phyloP scores from a whole-genome alignment of 2,329 filamentous ascomycete genomes.

The Neoascochyta sp. region DNA sequence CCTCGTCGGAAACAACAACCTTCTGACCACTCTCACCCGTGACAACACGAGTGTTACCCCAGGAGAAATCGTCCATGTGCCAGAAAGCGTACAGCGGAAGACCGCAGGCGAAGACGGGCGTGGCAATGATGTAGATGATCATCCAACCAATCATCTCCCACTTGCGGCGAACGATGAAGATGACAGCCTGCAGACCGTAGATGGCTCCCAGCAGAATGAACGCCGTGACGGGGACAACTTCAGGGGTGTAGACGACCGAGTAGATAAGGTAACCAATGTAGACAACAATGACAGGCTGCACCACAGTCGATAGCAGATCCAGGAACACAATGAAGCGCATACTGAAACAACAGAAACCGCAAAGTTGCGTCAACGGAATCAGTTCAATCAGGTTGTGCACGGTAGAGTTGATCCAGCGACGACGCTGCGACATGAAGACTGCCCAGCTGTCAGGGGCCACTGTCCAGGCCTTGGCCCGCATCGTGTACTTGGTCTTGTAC shows the following conservation, averaged over 20 bases:
- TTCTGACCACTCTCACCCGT: conserved; percentile 91
- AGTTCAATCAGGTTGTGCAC: conserved; percentile 97
- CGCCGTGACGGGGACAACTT: conserved; percentile 72
- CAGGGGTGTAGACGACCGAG: conserved; percentile 58
- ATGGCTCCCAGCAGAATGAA: conserved; percentile 92
- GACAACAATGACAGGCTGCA: conserved; percentile 84
- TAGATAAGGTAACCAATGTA: conserved; percentile 91
- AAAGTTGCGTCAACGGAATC: conserved; percentile 87
- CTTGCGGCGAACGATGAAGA: conserved; percentile 93
- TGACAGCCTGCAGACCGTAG: conserved; percentile 93
- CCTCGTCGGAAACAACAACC: conserved; percentile 90
- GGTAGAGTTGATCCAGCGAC: conserved; percentile 99
- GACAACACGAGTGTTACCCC: conserved; percentile 98
- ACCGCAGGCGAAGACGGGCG: conserved; percentile 86
- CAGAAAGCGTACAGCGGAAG: conserved; percentile 95
- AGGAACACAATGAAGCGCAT: conserved; percentile 98
- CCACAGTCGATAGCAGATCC: conserved; percentile 84
- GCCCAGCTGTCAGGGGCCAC: conserved; percentile 91
- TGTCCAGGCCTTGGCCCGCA: conserved; percentile 89
- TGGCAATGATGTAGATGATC: conserved; percentile 87
- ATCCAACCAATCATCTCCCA: conserved; percentile 99
- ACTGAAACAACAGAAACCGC: conserved; percentile 99
- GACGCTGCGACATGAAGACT: conserved; percentile 95
- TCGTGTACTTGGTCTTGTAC: conserved; percentile 98
- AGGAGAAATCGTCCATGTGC: conserved; percentile 99